Evolutionary conservation across 2,329 filamentous ascomycete species (phyloP), one percentile per base, ranked within the genome.

Genomic region (Ilyonectria destructans): DNA sequence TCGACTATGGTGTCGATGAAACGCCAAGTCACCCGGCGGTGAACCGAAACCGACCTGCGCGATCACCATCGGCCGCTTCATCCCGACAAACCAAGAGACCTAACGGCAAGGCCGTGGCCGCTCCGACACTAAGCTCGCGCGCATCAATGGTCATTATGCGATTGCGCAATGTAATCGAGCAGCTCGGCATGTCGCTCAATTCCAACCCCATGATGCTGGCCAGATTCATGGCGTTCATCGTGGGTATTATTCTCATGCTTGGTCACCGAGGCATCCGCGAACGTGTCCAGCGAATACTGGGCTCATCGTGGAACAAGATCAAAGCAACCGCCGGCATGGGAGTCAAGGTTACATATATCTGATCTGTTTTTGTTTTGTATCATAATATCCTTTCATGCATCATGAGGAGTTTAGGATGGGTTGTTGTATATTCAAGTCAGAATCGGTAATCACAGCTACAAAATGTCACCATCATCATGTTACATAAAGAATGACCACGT

Each of bases 271-370:
- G 92, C 77, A 84, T 97, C 15, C 89, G 95, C 46, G 91, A 97
- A 72, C 88, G 92, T 71, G 81, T 98, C 40, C 87, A 90, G 78
- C 87, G 91, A 62, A 84, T 95, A 43, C 78, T 97, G 49, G 88
- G 88, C 45, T 85, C 87, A 31, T 90, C 90, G 10, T 97, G 94
- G 94, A 88, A 89, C 62, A 98, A 97, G 83, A 84, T 97, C 46
- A 90, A 89, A 79, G 88, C 90, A 52, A 98, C 96, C 0, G 91
- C 96, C 5, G 95, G 95, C 2, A 98, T 98, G 96, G 96, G 96
- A 2, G 93, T 97, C 71, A 98, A 98, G 84, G 95, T 98, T 77
- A 97, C 93, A 80, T 98, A 98, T 83, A 97, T 99, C 68, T 98
- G 82, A 76, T 62, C 46, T 58, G 26, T 62, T 69, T 65, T 70